Evolutionary conservation across 352 stramenopile species (phyloP), one percentile per base, ranked within the genome.

Genomic region (Aphanomyces stellatus): DNA sequence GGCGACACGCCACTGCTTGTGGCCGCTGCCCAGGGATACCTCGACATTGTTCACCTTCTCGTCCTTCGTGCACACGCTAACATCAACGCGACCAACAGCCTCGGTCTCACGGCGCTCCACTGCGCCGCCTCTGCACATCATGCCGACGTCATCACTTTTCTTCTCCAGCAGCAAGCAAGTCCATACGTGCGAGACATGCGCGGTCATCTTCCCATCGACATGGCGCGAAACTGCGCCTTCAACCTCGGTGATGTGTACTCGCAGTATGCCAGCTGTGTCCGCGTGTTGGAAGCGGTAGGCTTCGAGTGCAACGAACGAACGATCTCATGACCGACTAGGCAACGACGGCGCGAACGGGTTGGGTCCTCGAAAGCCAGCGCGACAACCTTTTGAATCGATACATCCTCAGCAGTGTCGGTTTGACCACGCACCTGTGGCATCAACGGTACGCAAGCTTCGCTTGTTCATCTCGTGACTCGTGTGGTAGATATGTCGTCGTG

Each of bases 61-160:
- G 76, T 93, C 24, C 61, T 91, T 0, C 65, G 62, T 4, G 79
- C 71, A 15, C 80, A 82, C 22, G 85, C 78, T 15, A 72, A 92
- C 60, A 72, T 73, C 31, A 90, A 90, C 27, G 73, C 68, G 25
- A 68, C 78, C 24, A 86, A 93, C 61, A 41, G 72, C 8, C 76
- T 85, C 40, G 85, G 87, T 51, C 77, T 76, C 34, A 88, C 82
- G 53, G 79, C 84, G 46, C 72, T 95, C 15, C 60, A 59, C 40
- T 75, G 91, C 28, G 87, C 85, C 11, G 76, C 78, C 33, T 57
- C 65, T 49, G 70, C 76, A 27, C 80, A 84, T 34, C 86, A 90
- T 71, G 81, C 72, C 41, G 83, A 91, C 31, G 70, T 92, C 57
- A 77, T 95, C 64, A 75, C 72, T 11, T 70, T 82, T 68, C 68